phyloP scores from a whole-genome alignment of 2,329 filamentous ascomycete genomes.

The Ceratocystis diversiconidia region DNA sequence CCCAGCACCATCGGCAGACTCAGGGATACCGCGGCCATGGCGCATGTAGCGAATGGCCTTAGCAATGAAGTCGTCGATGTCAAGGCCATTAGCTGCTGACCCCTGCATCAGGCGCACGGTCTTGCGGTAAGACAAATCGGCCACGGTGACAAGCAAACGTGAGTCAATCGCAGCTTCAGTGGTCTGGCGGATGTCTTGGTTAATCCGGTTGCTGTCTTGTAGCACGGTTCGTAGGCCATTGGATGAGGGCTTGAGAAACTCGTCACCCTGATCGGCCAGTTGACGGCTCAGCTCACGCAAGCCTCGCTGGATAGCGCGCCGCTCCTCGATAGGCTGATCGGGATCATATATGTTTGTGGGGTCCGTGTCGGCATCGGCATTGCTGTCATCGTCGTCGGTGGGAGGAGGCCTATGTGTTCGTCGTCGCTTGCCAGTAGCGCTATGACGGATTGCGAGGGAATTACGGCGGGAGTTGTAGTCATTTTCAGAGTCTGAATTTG shows the following conservation, averaged over 20 bases:
- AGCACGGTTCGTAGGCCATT: conserved; percentile 52
- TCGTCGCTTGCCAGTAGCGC: conserved; percentile 18
- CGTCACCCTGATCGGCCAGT: conserved; percentile 47
- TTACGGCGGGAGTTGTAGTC: neutral
- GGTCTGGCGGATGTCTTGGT: conserved; percentile 66
- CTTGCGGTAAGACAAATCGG: conserved; percentile 68
- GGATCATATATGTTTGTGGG: conserved; percentile 54
- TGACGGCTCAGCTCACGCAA: conserved; percentile 52
- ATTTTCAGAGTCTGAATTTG: neutral
- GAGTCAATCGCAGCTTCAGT: conserved; percentile 84
- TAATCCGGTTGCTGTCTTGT: conserved; percentile 48
- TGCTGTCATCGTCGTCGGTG: conserved; percentile 14
- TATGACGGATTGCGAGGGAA: conserved; percentile 4
- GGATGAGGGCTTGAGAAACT: conserved; percentile 53
- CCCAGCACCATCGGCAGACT: conserved; percentile 28
- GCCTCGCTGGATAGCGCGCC: conserved; percentile 53
- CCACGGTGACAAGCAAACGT: conserved; percentile 64
- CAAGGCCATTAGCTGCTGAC: conserved; percentile 58
- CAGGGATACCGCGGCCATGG: conserved; percentile 41
- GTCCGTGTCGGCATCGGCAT: conserved; percentile 19
- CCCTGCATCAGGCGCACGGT: conserved; percentile 61
- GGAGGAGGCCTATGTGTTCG: conserved; percentile 21
- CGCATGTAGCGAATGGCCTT: conserved; percentile 85
- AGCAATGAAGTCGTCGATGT: conserved; percentile 81
- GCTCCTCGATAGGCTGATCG: conserved; percentile 62